Base-by-base conservation (phyloP, 1,284 basidiomycete genomes). In the Puccinia coronata region DNA sequence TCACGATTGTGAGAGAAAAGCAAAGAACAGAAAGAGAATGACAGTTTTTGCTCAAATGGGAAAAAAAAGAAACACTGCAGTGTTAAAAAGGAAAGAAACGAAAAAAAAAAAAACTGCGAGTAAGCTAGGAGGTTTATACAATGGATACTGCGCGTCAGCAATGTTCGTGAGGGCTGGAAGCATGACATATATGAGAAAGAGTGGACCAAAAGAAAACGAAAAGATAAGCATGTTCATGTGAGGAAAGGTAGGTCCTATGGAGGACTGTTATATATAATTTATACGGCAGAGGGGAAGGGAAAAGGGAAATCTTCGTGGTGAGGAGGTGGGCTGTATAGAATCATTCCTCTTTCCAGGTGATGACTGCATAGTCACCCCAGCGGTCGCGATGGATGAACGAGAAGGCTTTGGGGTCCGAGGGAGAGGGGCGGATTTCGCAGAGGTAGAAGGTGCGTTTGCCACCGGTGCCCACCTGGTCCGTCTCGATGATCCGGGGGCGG, bases 361-460 rank as follows among this genome's bases (percentile, higher is more conserved):
- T 61, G 5, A 61, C 74, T 43, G 61, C 61, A 28, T 63, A 31
- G 28, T 77, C 61, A n/a, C 47, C 47, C 74, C 74, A 77, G 5
- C 57, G 36, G 25, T 77, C 74, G 36, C 57, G 61, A 77, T 77
- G 74, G 9, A 77, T 51, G 41, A 77, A 51, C 28, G 57, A 41
- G 31, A 70, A 70, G n/a, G 59, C n/a, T 20, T 57, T 43, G 23
- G 57, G 59, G 25, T 31, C 31, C 11, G 57, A 41, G 1, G 39
- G 11, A n/a, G 31, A 28, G 20, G 14, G 11, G 11, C 61, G 18
- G 2, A 77, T 61, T 65, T 77, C 57, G 47, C n/a, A 6, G 12
- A 78, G 47, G 41, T 78, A 78, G 53, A 41, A 78, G 23, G 76
- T 78, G 2, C 61, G 63, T 78, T 78, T 78, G 5, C 76, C 76